Evolutionary conservation across 2,329 filamentous ascomycete genomes (phyloP), one percentile per base, ranked within the genome.

Genomic region (Cadophora sp.): DNA sequence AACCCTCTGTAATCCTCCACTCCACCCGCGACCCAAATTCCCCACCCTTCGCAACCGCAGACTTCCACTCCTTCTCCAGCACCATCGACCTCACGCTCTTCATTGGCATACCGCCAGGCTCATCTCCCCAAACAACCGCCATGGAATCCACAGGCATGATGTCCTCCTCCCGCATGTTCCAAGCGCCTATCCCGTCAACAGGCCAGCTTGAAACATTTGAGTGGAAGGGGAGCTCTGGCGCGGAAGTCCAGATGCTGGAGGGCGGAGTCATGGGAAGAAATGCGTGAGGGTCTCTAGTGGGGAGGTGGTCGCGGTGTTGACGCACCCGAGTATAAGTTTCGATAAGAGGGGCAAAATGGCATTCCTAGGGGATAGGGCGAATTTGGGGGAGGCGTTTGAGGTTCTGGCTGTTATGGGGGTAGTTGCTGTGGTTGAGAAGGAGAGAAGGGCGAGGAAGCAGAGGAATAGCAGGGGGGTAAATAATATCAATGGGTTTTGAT

Each of bases 261-360:
- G 71, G 0, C 56, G 67, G 5, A 48, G 61, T 55, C 64, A 70
- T 65, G 72, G 73, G 3, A 69, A 68, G 69, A 74, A 74, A 62
- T 61, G 70, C 16, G 69, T 72, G 3, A 62, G 71, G 26, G 48
- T 64, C 11, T 59, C 26, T 5, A 71, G 62, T 4, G 70, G 69
- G 1, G 60, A 72, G 40, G 66, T 71, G 3, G 68, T 74, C 12
- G 73, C 72, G 4, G 70, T 62, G 12, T 75, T 72, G 71, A 66
- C 70, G 40, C 37, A 43, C 48, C 65, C 71, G 37, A 68, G 48
- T 29, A 22, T 61, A 24, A 67, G 71, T 27, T 31, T 29, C n/a
- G 69, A 62, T 22, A 74, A 73, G 55, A 70, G 69, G 48, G 72
- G 72, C 26, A 73, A 71, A 65, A 69, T 75, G 69, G 66, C 43